Percentiles rank a stretch among this genome's conserved stretches.
These are phyloP conservation scores for Saccharomycopsis oosterbeekiorum DNA, from an alignment of 805 yeast genomes.

Conservation along the genomic window DNA sequence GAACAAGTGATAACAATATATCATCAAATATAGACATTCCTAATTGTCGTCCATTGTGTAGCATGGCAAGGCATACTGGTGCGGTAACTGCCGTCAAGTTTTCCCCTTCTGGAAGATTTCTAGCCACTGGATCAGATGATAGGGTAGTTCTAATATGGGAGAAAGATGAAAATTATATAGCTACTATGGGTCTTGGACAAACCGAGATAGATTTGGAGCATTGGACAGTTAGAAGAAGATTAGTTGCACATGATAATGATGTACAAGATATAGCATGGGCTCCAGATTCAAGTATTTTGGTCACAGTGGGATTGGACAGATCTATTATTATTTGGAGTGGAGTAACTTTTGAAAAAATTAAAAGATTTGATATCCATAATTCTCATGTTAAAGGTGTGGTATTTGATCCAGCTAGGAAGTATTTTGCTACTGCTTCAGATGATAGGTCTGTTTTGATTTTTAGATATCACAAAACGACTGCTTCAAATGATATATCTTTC, in stretches of 20 bases:
- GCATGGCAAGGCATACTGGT: conserved; percentile 93
- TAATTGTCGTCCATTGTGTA: conserved; percentile 57
- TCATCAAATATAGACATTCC: conserved; percentile 22
- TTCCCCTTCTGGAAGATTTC: conserved; percentile 82
- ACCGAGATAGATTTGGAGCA: conserved; percentile 70
- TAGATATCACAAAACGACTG: conserved; percentile 65
- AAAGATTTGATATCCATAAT: conserved; percentile 85
- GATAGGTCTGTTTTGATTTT: conserved; percentile 86
- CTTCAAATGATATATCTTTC: conserved; percentile 58
- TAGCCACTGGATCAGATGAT: conserved; percentile 95
- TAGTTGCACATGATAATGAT: conserved; percentile 96
- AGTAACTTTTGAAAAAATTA: conserved; percentile 77
- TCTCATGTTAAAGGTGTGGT: conserved; percentile 94
- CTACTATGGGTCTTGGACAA: conserved; percentile 54
- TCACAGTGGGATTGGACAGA: conserved; percentile 90
- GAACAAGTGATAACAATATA: conserved; percentile 16
- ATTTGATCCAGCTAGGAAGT: conserved; percentile 96
- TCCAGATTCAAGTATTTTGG: conserved; percentile 83
- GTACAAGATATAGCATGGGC: conserved; percentile 98
- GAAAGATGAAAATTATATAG: conserved; percentile 61
- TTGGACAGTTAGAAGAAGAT: conserved; percentile 87
- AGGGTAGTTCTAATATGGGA: conserved; percentile 89
- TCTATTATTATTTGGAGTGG: conserved; percentile 94
- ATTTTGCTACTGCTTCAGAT: conserved; percentile 94
- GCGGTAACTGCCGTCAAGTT: conserved; percentile 91